A percentile compares a stretch with the other conserved stretches of the same genome.
Conservation (phyloP, 2,329 filamentous ascomycete genomes). For the Xylaria hypoxylon region DNA sequence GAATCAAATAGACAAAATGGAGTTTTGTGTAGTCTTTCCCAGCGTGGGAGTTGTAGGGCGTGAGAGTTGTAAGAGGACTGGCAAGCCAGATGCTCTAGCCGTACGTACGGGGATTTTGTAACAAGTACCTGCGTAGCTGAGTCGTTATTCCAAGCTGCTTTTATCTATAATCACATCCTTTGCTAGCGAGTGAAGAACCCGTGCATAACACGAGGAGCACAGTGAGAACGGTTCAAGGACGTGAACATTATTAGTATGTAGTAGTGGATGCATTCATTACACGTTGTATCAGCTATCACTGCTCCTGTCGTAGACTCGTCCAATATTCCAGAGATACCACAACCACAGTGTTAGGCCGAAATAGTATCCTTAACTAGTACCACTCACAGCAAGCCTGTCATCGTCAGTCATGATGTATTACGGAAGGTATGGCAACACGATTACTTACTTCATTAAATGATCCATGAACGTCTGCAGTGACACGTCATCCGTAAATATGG, state of each 20-base stretch:
- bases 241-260: slow-evolving; percentile 31
- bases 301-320: slow-evolving; percentile 10
- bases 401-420: slow-evolving; percentile 16
- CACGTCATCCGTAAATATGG: slow-evolving; percentile 98
- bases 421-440: background rate
- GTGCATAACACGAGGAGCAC: background rate
- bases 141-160: background rate
- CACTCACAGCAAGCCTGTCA: slow-evolving; percentile 68
- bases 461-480: slow-evolving; percentile 99
- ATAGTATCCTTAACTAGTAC: slow-evolving; percentile 63
- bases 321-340: slow-evolving; percentile 1
- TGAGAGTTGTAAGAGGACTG: too few species aligned
- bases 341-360: background rate
- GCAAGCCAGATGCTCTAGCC: too few species aligned
- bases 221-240: slow-evolving; percentile 1
- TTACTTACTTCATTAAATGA: slow-evolving; percentile 96
- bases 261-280: slow-evolving; percentile 18
- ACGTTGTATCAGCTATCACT: slow-evolving; percentile 17
- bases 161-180: background rate
- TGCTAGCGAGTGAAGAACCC: background rate
- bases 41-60: too few species aligned
- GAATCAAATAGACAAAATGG: too few species aligned
- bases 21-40: too few species aligned
- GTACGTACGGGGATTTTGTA: too few species aligned
- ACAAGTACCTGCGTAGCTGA: background rate